A percentile compares a stretch with the other conserved stretches of the same genome.
phyloP scores from a whole-genome alignment of 345 rosid species.

The Boechera retrofracta region DNA sequence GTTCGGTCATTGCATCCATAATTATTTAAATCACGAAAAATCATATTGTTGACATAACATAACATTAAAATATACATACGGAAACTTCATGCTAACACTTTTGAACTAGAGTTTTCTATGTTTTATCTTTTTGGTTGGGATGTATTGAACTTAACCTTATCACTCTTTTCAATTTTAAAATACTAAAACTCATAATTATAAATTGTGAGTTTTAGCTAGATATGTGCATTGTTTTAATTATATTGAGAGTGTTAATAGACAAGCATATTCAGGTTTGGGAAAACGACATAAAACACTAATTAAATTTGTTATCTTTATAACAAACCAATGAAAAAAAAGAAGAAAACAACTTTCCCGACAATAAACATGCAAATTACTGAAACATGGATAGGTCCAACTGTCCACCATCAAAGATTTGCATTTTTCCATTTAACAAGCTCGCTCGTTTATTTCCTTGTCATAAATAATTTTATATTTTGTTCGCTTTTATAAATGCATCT shows the following conservation, averaged over 20 bases:
- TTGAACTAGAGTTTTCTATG: neutral
- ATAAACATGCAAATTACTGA: constrained; percentile 30
- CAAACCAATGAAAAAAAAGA: neutral
- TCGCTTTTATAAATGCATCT: constrained; percentile 4
- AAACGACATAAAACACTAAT: constrained; percentile 9
- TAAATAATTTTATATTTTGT: neutral
- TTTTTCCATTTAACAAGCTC: constrained; percentile 9
- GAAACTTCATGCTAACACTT: constrained; percentile 1
- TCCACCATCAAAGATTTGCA: constrained; percentile 11
- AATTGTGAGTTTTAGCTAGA: neutral
- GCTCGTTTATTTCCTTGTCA: neutral
- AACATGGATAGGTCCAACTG: constrained; percentile 29
- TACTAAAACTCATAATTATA: neutral
- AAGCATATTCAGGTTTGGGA: neutral
- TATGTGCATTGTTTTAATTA: neutral
- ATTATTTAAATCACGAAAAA: neutral
- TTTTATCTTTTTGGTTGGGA: neutral
- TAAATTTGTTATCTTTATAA: neutral
- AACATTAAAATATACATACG: constrained; percentile 1
- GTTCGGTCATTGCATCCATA: constrained; percentile 25
- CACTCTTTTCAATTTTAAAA: neutral
- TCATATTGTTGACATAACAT: neutral
- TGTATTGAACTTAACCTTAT: neutral
- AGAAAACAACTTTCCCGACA: neutral
- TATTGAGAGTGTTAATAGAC: neutral